Conservation (phyloP, 2,329 filamentous ascomycete species). For the Phaeosphaeria sp. region DNA sequence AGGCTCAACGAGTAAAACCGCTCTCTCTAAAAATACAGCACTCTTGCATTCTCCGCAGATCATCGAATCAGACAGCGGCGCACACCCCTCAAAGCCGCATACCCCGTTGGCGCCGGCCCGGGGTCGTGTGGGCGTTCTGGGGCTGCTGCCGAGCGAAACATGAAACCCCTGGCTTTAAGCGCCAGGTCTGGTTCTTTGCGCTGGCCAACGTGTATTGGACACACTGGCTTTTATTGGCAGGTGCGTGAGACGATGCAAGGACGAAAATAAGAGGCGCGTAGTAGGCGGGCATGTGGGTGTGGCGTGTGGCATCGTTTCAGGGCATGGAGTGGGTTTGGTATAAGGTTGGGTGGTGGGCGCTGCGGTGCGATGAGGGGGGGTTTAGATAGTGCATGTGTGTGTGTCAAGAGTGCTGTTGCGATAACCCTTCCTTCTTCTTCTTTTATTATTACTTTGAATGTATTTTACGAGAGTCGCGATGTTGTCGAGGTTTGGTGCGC, state of each 20-base stretch:
- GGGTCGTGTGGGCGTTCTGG: neutral
- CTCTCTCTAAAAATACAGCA: neutral
- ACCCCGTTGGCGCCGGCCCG: neutral
- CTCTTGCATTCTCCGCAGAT: neutral
- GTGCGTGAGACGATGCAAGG: conserved; percentile 2
- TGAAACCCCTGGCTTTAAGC: conserved; percentile 3
- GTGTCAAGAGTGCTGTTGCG: neutral
- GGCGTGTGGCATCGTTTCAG: neutral
- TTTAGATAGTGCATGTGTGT: neutral
- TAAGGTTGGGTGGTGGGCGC: conserved; percentile 2
- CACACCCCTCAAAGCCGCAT: neutral
- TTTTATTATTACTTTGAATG: neutral
- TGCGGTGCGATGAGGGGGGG: neutral
- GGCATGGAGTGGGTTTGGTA: neutral
- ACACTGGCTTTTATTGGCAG: neutral
- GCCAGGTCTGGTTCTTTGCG: neutral
- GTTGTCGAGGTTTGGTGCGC: conserved; percentile 7
- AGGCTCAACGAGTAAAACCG: neutral
- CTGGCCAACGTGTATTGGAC: neutral
- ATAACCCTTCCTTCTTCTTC: neutral
- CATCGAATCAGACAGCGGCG: neutral
- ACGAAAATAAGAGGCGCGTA: neutral
- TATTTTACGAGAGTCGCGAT: neutral
- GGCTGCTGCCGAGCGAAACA: conserved; percentile 1
- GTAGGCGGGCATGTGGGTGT: neutral